phyloP scores from a whole-genome alignment of 306 rosid species.

The Rosa multiflora region DNA sequence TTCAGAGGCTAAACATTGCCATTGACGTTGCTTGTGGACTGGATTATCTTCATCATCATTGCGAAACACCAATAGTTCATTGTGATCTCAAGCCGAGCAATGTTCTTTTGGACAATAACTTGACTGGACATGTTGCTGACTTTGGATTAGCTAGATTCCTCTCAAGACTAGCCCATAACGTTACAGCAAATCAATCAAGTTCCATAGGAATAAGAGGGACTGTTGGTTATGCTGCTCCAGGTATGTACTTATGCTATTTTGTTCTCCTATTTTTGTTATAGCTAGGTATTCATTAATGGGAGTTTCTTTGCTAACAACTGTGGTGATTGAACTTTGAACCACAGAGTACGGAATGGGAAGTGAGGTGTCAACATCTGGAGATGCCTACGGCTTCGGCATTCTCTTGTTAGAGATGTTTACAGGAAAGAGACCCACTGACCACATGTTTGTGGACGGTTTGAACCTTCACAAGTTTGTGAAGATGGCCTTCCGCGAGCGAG shows the following conservation, averaged over 20 bases:
- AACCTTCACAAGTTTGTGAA: conserved; percentile 5
- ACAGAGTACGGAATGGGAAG: conserved; percentile 8
- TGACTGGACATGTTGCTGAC: conserved; percentile 10
- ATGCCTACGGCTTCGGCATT: conserved; percentile 10
- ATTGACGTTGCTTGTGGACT: conserved; percentile 5
- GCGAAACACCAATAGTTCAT: not conserved
- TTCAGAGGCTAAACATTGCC: not conserved
- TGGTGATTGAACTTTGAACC: not conserved
- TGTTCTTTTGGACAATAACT: not conserved
- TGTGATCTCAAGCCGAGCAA: conserved; percentile 16
- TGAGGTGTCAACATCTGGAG: not conserved
- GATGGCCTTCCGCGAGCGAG: not conserved
- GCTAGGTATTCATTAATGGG: not conserved
- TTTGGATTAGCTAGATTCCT: conserved; percentile 5
- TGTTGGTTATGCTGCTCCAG: conserved; percentile 11
- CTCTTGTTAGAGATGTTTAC: conserved; percentile 15
- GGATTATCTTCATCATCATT: conserved; percentile 8
- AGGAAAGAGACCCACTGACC: not conserved
- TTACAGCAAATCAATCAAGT: not conserved
- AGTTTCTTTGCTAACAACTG: not conserved
- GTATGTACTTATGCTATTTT: not conserved
- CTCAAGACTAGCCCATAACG: not conserved
- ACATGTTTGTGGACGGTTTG: not conserved
- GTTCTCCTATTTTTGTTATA: not conserved
- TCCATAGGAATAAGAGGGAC: conserved; percentile 10